These are phyloP conservation scores for Pterocarpus macrocarpus DNA, from an alignment of 306 rosid species.

Conservation along the genomic window DNA sequence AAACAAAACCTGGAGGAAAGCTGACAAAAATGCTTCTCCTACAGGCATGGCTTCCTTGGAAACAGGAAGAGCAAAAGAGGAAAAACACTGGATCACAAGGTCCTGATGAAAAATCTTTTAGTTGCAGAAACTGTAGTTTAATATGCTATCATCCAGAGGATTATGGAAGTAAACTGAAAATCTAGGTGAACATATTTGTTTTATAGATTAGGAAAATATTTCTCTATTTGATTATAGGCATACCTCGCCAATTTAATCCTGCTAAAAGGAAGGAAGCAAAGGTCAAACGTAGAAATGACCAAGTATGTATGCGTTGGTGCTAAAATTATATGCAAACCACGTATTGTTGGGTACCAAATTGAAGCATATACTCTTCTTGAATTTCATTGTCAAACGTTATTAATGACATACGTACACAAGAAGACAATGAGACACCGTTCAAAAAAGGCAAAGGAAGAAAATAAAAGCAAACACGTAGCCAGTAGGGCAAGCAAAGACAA, in stretches of 20 bases:
- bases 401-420: no score
- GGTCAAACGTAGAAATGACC: background rate
- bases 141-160: background rate
- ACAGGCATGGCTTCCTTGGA: background rate
- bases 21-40: slow-evolving; percentile 31
- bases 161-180: background rate
- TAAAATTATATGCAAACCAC: no score
- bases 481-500: no score
- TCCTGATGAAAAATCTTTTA: background rate
- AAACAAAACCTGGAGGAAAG: slow-evolving; percentile 35
- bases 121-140: background rate
- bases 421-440: no score
- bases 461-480: no score
- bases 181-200: background rate
- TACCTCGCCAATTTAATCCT: background rate
- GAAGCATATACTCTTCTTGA: background rate
- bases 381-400: no score
- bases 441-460: no score
- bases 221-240: background rate
- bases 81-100: background rate
- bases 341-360: no score
- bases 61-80: slow-evolving; percentile 1
- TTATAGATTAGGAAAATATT: background rate
- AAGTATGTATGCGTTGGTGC: background rate
- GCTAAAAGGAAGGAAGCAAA: background rate